These are phyloP conservation scores for Gamarada debralockiae DNA, from an alignment of 495 filamentous ascomycete species.

Conservation along the genomic window DNA sequence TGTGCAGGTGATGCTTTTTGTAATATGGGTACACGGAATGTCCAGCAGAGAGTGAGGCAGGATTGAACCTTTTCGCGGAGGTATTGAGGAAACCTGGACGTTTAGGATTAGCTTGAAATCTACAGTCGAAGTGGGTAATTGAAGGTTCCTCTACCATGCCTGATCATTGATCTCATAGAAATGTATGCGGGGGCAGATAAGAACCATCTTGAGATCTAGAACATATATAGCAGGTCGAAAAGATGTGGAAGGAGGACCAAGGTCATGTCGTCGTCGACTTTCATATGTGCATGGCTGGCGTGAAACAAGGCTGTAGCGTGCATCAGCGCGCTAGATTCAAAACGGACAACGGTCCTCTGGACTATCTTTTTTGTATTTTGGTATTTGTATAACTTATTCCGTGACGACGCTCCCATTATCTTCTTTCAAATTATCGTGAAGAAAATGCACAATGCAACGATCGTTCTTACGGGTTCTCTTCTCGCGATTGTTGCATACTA, in stretches of 20 bases:
- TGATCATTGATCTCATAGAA: constrained; percentile 54
- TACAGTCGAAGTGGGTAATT: not conserved
- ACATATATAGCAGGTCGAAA: not conserved
- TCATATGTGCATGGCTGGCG: not conserved
- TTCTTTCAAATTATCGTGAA: not conserved
- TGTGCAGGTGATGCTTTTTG: constrained; percentile 42
- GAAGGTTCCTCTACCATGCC: constrained; percentile 36
- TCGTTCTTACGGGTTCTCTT: constrained; percentile 1
- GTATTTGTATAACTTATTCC: not conserved
- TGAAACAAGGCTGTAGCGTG: too few species aligned
- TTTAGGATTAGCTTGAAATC: constrained; percentile 1
- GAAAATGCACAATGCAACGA: constrained; percentile 8
- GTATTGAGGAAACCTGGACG: constrained; percentile 47
- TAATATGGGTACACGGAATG: constrained; percentile 35
- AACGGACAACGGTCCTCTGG: too few species aligned
- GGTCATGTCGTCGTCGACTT: not conserved
- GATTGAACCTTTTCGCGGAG: constrained; percentile 47
- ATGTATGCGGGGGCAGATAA: constrained; percentile 47
- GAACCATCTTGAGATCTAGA: constrained; percentile 34
- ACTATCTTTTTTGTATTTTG: too few species aligned
- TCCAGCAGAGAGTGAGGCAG: constrained; percentile 48
- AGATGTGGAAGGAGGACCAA: constrained; percentile 2
- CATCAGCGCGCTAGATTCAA: too few species aligned
- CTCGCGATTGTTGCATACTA: constrained; percentile 18
- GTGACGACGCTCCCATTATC: not conserved